Conservation (phyloP, 78 protist species). For the Tieghemostelium lacteum region DNA sequence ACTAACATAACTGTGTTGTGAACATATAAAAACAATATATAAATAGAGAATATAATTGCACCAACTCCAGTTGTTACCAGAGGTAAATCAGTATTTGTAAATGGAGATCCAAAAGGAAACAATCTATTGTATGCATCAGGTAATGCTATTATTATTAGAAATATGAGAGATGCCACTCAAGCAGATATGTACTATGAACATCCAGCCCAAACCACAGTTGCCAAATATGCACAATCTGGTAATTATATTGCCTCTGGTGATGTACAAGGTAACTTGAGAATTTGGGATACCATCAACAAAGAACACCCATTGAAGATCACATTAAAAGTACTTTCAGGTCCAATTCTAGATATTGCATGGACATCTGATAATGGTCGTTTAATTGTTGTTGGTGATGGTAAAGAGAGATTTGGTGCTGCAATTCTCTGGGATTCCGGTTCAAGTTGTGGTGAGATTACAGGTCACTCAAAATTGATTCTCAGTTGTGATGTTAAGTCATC, state of each 20-base stretch:
- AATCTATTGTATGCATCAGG: conserved; percentile 88
- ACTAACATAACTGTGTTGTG: background rate
- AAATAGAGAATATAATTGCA: conserved; percentile 83
- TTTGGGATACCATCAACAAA: conserved; percentile 93
- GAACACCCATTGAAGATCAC: conserved; percentile 92
- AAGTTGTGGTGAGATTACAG: conserved; percentile 91
- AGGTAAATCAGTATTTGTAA: conserved; percentile 79
- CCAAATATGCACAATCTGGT: conserved; percentile 93
- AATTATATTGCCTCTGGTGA: conserved; percentile 94
- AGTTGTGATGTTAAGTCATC: conserved; percentile 84
- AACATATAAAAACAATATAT: background rate
- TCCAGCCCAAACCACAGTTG: conserved; percentile 86
- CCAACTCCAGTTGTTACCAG: conserved; percentile 89
- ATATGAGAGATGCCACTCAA: conserved; percentile 41
- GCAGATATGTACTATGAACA: conserved; percentile 94
- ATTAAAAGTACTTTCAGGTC: conserved; percentile 78
- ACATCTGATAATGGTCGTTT: conserved; percentile 93
- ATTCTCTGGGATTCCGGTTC: conserved; percentile 92
- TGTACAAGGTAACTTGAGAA: conserved; percentile 86
- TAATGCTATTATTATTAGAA: conserved; percentile 86
- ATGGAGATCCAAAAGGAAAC: conserved; percentile 90
- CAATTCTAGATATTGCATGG: conserved; percentile 94
- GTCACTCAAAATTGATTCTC: conserved; percentile 90
- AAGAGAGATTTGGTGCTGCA: conserved; percentile 81
- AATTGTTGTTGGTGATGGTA: conserved; percentile 95